These are phyloP conservation scores for Rhynchospora tenuis DNA, from an alignment of 176 grass and related monocot genomes.

Conservation along the genomic window DNA sequence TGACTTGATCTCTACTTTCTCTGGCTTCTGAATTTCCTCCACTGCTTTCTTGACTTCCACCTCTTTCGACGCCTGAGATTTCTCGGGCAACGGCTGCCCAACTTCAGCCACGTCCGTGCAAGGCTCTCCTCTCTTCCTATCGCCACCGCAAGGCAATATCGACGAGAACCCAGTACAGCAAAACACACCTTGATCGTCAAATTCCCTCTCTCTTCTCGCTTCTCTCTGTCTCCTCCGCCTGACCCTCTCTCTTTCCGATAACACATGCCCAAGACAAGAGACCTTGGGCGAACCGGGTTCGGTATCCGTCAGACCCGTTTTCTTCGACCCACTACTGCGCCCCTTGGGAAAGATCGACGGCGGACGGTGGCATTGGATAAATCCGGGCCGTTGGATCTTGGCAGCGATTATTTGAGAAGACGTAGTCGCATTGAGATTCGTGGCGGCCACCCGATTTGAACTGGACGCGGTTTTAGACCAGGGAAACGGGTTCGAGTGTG, in stretches of 20 bases:
- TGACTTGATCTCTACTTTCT: neutral
- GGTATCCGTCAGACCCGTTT: slow-evolving; percentile 25
- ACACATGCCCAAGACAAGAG: slow-evolving; percentile 94
- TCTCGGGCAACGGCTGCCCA: neutral
- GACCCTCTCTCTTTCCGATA: slow-evolving; percentile 65
- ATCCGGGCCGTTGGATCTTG: slow-evolving; percentile 44
- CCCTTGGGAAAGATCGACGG: slow-evolving; percentile 66
- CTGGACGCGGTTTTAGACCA: slow-evolving; percentile 57
- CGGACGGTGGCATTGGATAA: slow-evolving; percentile 36
- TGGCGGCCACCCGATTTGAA: slow-evolving; percentile 42
- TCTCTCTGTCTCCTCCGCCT: slow-evolving; percentile 16
- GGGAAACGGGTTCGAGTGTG: slow-evolving; percentile 39
- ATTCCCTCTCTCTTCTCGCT: neutral
- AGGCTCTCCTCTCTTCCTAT: neutral
- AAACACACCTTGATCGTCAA: neutral
- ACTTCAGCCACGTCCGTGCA: neutral
- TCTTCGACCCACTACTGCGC: slow-evolving; percentile 23
- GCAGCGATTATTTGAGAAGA: slow-evolving; percentile 49
- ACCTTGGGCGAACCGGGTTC: slow-evolving; percentile 93
- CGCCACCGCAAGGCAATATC: slow-evolving; percentile 30
- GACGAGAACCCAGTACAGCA: slow-evolving; percentile 39
- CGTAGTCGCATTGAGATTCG: slow-evolving; percentile 27
- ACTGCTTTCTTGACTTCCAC: neutral
- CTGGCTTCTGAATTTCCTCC: slow-evolving; percentile 2
- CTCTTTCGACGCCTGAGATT: neutral